Conservation (phyloP, 352 stramenopile genomes). For the Phytopythium aichiense region DNA sequence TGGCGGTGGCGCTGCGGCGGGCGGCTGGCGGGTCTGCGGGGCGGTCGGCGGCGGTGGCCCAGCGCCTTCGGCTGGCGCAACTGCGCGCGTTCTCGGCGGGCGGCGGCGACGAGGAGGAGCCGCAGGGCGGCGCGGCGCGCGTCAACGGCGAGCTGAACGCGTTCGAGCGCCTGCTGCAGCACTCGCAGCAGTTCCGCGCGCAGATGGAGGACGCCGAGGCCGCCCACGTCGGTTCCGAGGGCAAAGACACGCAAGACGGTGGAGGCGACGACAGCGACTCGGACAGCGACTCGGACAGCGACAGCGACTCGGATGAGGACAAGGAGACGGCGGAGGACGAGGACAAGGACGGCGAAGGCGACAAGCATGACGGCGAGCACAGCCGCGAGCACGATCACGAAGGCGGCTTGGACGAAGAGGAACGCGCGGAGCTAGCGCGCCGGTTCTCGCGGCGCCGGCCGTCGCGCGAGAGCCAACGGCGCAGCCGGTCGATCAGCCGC, state of each 20-base stretch:
- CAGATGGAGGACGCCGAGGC: conserved; percentile 15
- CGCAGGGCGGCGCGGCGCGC: not conserved
- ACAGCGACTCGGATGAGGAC: not conserved
- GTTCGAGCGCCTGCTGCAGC: conserved; percentile 62
- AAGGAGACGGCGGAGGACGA: not conserved
- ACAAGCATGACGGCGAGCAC: conserved; percentile 4
- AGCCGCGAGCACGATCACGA: not conserved
- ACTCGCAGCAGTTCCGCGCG: conserved; percentile 59
- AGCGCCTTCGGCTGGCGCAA: not conserved
- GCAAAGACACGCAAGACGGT: conserved; percentile 10
- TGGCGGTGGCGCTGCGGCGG: conserved; percentile 13
- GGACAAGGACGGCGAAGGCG: not conserved
- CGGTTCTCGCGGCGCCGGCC: not conserved
- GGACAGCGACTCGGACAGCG: conserved; percentile 7
- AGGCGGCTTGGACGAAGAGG: not conserved
- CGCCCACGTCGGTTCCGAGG: conserved; percentile 2
- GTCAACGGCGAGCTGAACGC: conserved; percentile 38
- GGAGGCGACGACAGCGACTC: conserved; percentile 9
- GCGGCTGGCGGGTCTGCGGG: not conserved
- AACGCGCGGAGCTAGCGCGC: conserved; percentile 9
- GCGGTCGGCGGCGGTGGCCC: not conserved
- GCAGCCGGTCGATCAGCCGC: conserved; percentile 4
- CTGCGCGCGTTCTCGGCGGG: conserved; percentile 8
- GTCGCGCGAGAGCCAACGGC: conserved; percentile 3
- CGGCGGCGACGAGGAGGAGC: conserved; percentile 14